Evolutionary conservation across 2,329 filamentous ascomycete genomes (phyloP).

Genomic region (Fusarium fujikuroi): DNA sequence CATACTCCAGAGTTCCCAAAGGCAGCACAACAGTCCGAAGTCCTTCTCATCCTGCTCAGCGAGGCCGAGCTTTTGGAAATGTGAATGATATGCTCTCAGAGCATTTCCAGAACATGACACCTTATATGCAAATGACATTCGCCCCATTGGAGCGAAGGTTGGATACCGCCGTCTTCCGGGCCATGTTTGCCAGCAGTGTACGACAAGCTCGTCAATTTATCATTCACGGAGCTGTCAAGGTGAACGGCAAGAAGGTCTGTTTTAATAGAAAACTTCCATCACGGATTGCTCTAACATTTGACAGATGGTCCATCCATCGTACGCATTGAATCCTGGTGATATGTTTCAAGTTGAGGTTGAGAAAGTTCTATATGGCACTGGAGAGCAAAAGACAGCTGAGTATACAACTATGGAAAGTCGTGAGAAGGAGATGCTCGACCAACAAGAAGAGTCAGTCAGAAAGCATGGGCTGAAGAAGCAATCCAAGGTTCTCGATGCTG

Average conservation of each 20-base stretch:
- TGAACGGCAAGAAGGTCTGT: slow-evolving; percentile 92
- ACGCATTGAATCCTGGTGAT: slow-evolving; percentile 95
- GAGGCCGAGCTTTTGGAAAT: slow-evolving; percentile 45
- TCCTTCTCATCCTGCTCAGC: slow-evolving; percentile 37
- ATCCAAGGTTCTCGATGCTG: slow-evolving; percentile 28
- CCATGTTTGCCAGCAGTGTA: slow-evolving; percentile 92
- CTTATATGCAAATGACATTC: slow-evolving; percentile 97
- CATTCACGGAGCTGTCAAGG: slow-evolving; percentile 90
- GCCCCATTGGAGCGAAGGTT: slow-evolving; percentile 89
- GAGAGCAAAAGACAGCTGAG: slow-evolving; percentile 69
- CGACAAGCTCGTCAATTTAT: slow-evolving; percentile 95
- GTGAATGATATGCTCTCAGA: slow-evolving; percentile 49
- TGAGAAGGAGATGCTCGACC: slow-evolving; percentile 27
- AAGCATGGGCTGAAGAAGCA: slow-evolving; percentile 33
- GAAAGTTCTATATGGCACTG: slow-evolving; percentile 88
- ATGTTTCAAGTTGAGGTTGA: slow-evolving; percentile 97
- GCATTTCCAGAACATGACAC: slow-evolving; percentile 66
- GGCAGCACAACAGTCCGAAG: slow-evolving; percentile 29
- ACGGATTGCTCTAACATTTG: slow-evolving; percentile 3
- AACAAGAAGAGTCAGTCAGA: slow-evolving; percentile 44
- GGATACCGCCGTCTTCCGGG: slow-evolving; percentile 93
- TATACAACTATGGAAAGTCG: slow-evolving; percentile 42
- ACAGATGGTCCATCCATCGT: slow-evolving; percentile 91
- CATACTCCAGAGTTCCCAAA: slow-evolving; percentile 47
- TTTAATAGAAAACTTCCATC: neutral